A percentile compares a stretch with the other conserved stretches of the same genome.
Evolutionary conservation across 2,329 filamentous ascomycete genomes (phyloP).

Genomic region (Venturia asperata): DNA sequence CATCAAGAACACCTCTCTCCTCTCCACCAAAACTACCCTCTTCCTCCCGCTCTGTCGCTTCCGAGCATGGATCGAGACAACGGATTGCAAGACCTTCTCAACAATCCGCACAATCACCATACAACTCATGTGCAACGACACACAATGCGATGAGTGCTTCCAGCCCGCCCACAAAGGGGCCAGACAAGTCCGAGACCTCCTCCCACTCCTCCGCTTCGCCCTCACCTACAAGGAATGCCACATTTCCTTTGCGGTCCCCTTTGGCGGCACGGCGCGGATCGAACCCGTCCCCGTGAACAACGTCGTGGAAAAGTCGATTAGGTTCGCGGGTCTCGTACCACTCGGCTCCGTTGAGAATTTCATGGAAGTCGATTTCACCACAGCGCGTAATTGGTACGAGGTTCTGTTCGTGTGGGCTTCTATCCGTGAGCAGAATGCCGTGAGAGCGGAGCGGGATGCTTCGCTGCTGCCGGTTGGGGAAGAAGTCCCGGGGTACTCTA

Average conservation of each 20-base stretch:
- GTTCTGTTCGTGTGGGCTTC: neutral
- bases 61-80: neutral
- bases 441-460: too few species aligned
- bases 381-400: neutral
- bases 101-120: neutral
- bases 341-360: too few species aligned
- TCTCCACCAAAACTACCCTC: neutral
- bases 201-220: too few species aligned
- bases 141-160: neutral
- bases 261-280: too few species aligned
- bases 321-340: too few species aligned
- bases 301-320: too few species aligned
- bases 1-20: neutral
- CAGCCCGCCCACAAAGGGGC: neutral
- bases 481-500: neutral
- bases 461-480: neutral
- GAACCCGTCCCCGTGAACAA: too few species aligned
- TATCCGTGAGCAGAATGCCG: neutral
- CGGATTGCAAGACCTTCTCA: neutral
- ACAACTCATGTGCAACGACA: neutral
- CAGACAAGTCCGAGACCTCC: too few species aligned
- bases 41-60: neutral
- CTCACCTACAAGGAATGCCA: too few species aligned
- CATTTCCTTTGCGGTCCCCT: too few species aligned
- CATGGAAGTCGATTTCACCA: too few species aligned